A percentile compares a stretch with the other conserved stretches of the same genome.
phyloP scores from a whole-genome alignment of 805 yeast genomes.

The Wickerhamiella sorbophila region DNA sequence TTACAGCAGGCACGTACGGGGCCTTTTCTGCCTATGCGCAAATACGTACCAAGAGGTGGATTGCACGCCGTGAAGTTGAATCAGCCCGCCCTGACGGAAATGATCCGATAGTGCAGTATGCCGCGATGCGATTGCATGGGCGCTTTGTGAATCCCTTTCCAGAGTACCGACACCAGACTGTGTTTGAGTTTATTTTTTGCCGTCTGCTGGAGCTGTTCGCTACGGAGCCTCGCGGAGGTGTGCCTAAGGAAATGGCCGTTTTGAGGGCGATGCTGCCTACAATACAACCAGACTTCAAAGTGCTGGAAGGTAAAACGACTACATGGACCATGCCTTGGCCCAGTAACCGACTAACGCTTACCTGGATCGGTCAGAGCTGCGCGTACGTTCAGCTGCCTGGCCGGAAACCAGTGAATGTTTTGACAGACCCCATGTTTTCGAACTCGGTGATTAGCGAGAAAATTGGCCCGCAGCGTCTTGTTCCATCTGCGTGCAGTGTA shows the following conservation, averaged over 20 bases:
- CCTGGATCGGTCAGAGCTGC: constrained; percentile 94
- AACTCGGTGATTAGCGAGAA: constrained; percentile 45
- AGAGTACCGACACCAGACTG: constrained; percentile 81
- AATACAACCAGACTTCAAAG: constrained; percentile 39
- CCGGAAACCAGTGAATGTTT: constrained; percentile 40
- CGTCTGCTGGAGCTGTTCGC: constrained; percentile 60
- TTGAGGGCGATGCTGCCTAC: constrained; percentile 47
- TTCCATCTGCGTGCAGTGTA: constrained; percentile 55
- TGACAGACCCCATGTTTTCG: constrained; percentile 76
- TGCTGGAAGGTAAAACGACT: constrained; percentile 2
- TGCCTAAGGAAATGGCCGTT: constrained; percentile 35
- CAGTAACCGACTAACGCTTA: constrained; percentile 40
- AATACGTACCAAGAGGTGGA: background rate
- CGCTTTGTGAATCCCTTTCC: constrained; percentile 80
- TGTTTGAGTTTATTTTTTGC: constrained; percentile 68
- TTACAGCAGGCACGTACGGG: constrained; percentile 4
- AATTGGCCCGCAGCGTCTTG: constrained; percentile 75
- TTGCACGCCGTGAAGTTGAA: background rate
- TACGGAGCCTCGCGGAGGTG: constrained; percentile 40
- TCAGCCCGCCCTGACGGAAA: constrained; percentile 2
- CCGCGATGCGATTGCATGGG: constrained; percentile 31
- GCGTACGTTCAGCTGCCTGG: constrained; percentile 50
- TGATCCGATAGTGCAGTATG: constrained; percentile 14
- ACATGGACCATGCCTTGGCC: constrained; percentile 8
- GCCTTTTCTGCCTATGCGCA: constrained; percentile 1